A percentile compares a stretch with the other conserved stretches of the same genome.
phyloP scores from a whole-genome alignment of 352 stramenopile genomes.

The Pythium coloratum region DNA sequence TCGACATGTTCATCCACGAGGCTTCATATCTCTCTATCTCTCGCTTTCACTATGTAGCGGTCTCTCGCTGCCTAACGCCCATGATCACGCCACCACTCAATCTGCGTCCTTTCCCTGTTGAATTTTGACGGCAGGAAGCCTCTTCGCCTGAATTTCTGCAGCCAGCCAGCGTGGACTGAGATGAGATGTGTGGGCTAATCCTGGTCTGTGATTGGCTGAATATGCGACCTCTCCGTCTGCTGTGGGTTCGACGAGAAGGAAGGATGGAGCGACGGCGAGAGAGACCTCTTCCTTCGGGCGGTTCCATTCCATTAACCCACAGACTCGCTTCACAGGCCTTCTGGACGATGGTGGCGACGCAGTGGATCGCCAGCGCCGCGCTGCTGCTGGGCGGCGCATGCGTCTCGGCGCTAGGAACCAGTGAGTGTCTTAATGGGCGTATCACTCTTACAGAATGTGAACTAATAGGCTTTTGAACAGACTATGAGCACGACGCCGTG shows the following conservation, averaged over 20 bases:
- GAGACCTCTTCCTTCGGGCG: neutral
- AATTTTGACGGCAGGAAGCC: neutral
- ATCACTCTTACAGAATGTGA: too few species aligned
- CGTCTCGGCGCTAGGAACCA: conserved; percentile 7
- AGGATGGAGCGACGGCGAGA: neutral
- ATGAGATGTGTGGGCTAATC: neutral
- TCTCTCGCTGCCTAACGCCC: neutral
- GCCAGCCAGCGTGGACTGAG: neutral
- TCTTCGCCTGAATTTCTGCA: neutral
- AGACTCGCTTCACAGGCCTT: too few species aligned
- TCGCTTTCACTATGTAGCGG: too few species aligned
- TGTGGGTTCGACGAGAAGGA: neutral
- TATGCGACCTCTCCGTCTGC: neutral
- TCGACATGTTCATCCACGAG: too few species aligned
- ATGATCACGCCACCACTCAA: neutral
- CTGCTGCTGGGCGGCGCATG: neutral
- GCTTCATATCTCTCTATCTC: too few species aligned
- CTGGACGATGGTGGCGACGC: conserved; percentile 3
- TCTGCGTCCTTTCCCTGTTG: neutral
- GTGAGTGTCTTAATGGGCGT: neutral
- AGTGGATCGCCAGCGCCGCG: conserved; percentile 4
- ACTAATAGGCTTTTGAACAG: conserved; percentile 1
- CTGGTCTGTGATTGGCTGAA: conserved; percentile 5
- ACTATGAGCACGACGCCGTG: conserved; percentile 30
- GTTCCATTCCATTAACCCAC: neutral